These are phyloP conservation scores for Canavalia gladiata DNA, from an alignment of 306 rosid species.

Conservation along the genomic window DNA sequence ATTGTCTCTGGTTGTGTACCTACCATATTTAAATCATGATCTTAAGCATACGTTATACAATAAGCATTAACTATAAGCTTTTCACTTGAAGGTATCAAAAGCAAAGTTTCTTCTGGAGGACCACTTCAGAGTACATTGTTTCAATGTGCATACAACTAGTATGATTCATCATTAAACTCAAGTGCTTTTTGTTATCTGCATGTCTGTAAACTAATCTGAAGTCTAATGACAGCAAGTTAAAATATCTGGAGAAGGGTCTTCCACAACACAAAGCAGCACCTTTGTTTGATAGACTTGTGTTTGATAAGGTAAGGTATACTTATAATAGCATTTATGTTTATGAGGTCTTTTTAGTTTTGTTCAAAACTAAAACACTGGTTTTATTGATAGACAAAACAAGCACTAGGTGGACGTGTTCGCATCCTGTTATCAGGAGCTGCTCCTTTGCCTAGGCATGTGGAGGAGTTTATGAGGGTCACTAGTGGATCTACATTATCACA, in stretches of 20 bases:
- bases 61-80: slow-evolving; percentile 22
- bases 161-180: slow-evolving; percentile 40
- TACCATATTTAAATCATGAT: slow-evolving; percentile 18
- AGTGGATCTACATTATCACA: slow-evolving; percentile 80
- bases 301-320: slow-evolving; percentile 63
- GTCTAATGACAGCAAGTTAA: slow-evolving; percentile 67
- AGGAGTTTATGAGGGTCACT: slow-evolving; percentile 84
- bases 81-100: slow-evolving; percentile 59
- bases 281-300: slow-evolving; percentile 82
- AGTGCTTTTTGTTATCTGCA: slow-evolving; percentile 28
- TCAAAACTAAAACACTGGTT: slow-evolving; percentile 24
- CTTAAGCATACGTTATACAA: neutral
- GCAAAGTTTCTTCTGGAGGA: slow-evolving; percentile 79
- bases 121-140: slow-evolving; percentile 65
- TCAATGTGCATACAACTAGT: slow-evolving; percentile 86
- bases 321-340: slow-evolving; percentile 25
- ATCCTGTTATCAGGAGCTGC: slow-evolving; percentile 88
- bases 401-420: slow-evolving; percentile 80
- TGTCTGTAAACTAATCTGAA: slow-evolving; percentile 49
- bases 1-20: neutral
- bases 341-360: slow-evolving; percentile 2
- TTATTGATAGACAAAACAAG: slow-evolving; percentile 72
- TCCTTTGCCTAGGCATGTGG: slow-evolving; percentile 86
- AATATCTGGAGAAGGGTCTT: slow-evolving; percentile 79
- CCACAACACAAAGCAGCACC: slow-evolving; percentile 87